These are phyloP conservation scores for Parathielavia appendiculata DNA, from an alignment of 495 filamentous ascomycete species.

Conservation along the genomic window DNA sequence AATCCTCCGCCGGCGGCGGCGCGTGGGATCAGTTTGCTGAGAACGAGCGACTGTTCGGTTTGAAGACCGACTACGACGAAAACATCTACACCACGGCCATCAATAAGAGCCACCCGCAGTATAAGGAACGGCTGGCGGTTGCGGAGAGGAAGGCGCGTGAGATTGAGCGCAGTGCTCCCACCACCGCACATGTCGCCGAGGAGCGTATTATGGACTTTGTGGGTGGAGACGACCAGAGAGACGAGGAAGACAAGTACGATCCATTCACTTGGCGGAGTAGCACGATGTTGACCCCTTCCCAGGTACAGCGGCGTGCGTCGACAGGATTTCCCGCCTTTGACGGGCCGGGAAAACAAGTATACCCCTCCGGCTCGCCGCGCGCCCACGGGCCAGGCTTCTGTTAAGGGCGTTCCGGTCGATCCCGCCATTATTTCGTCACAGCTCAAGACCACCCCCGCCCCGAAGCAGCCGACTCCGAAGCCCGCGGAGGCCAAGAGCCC, in stretches of 20 bases:
- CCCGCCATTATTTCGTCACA: slow-evolving; percentile 78
- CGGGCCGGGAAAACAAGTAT: slow-evolving; percentile 65
- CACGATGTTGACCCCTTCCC: slow-evolving; percentile 26
- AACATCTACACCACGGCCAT: slow-evolving; percentile 90
- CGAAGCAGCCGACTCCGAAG: slow-evolving; percentile 43
- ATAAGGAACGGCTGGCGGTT: slow-evolving; percentile 66
- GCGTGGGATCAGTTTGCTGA: slow-evolving; percentile 91
- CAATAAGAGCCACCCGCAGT: slow-evolving; percentile 73
- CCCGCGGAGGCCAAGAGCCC: slow-evolving; percentile 37
- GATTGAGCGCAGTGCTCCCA: slow-evolving; percentile 66
- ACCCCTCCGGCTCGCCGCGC: slow-evolving; percentile 82
- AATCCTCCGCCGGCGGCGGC: slow-evolving; percentile 36
- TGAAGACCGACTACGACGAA: slow-evolving; percentile 85
- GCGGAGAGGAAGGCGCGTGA: slow-evolving; percentile 84
- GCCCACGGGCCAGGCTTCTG: slow-evolving; percentile 64
- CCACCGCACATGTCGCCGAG: slow-evolving; percentile 79
- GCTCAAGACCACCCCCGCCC: slow-evolving; percentile 46
- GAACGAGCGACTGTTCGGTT: slow-evolving; percentile 81
- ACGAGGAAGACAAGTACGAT: slow-evolving; percentile 84
- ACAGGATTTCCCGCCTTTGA: slow-evolving; percentile 62
- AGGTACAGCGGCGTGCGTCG: slow-evolving; percentile 91
- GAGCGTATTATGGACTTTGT: slow-evolving; percentile 68
- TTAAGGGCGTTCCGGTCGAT: slow-evolving; percentile 68
- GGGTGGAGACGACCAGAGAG: slow-evolving; percentile 52
- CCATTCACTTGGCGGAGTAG: background rate